These are phyloP conservation scores for Cryphonectria carpinicola DNA, from an alignment of 2,329 filamentous ascomycete species.

Conservation along the genomic window DNA sequence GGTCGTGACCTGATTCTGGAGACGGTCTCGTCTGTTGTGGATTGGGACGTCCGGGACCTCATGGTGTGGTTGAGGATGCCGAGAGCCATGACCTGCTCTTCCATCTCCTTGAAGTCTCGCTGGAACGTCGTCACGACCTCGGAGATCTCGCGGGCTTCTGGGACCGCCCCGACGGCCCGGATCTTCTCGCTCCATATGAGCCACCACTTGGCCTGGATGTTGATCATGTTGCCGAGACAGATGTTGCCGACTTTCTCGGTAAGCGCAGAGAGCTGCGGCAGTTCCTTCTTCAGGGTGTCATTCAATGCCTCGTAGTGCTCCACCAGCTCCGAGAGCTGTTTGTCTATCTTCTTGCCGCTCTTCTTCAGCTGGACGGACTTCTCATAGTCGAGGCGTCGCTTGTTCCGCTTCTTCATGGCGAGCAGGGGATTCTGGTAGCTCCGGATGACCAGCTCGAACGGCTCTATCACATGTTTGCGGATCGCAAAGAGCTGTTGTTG, in stretches of 20 bases:
- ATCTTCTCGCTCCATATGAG: constrained; percentile 83
- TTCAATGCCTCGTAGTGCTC: constrained; percentile 92
- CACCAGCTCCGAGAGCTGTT: constrained; percentile 80
- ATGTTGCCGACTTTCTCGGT: constrained; percentile 85
- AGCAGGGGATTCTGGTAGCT: constrained; percentile 79
- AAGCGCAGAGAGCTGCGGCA: constrained; percentile 79
- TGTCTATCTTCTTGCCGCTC: constrained; percentile 82
- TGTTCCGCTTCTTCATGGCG: constrained; percentile 92
- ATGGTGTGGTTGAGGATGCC: constrained; percentile 78
- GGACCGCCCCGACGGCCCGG: constrained; percentile 70
- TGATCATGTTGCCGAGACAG: constrained; percentile 81
- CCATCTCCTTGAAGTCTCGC: constrained; percentile 75
- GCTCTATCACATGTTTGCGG: constrained; percentile 81
- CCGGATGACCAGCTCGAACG: constrained; percentile 44
- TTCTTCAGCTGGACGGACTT: constrained; percentile 78
- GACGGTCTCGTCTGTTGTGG: constrained; percentile 60
- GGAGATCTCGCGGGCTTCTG: constrained; percentile 66
- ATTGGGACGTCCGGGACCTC: constrained; percentile 62
- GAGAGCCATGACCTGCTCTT: constrained; percentile 71
- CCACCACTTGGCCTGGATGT: constrained; percentile 84
- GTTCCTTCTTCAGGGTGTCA: constrained; percentile 88
- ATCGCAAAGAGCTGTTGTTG: constrained; percentile 65
- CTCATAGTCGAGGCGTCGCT: constrained; percentile 88
- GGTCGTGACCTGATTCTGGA: constrained; percentile 54
- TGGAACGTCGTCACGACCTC: constrained; percentile 80